Evolutionary conservation across 108 stramenopile genomes (phyloP).

Genomic region (Aurantiochytrium sp.): DNA sequence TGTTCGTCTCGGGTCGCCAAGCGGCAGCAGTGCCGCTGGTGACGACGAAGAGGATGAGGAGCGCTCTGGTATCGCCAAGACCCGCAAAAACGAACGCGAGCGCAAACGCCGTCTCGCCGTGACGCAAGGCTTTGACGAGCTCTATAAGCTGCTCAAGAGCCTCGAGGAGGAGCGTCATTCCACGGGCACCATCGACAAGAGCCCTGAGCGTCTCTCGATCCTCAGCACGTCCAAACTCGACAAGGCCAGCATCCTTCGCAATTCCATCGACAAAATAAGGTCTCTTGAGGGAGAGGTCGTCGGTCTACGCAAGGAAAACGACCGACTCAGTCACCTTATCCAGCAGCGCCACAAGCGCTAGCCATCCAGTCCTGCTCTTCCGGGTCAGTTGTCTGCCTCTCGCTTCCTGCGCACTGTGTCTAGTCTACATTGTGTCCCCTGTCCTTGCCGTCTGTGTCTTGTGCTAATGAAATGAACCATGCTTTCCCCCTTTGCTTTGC

Average conservation of each 20-base stretch:
- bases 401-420: no score
- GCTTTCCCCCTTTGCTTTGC: no score
- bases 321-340: not conserved
- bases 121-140: not conserved
- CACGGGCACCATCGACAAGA: not conserved
- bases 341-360: not conserved
- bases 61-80: not conserved
- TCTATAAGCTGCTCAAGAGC: not conserved
- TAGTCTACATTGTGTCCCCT: no score
- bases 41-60: not conserved
- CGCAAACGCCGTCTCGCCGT: constrained; percentile 9
- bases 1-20: not conserved
- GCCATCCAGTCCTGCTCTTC: not conserved
- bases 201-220: not conserved
- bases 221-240: not conserved
- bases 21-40: not conserved
- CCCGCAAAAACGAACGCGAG: constrained; percentile 11
- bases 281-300: not conserved
- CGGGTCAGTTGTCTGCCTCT: not conserved
- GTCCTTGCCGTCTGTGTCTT: no score
- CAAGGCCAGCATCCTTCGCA: constrained; percentile 1
- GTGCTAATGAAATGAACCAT: no score
- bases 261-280: not conserved
- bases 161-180: not conserved
- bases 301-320: not conserved